These are phyloP conservation scores for Ammopiptanthus mongolicus DNA, from an alignment of 306 rosid genomes.

Conservation along the genomic window DNA sequence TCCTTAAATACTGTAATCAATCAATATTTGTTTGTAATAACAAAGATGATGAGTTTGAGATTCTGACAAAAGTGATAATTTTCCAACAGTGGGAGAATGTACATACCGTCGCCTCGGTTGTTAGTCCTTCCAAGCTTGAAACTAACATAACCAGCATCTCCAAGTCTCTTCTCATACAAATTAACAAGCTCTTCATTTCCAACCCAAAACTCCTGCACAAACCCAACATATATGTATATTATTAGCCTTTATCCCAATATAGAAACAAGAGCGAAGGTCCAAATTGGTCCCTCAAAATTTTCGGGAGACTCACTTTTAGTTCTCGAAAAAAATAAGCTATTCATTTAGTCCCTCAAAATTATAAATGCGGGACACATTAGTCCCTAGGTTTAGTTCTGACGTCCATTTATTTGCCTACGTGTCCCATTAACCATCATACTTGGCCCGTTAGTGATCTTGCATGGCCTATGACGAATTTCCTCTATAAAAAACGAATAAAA, in stretches of 20 bases:
- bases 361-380: too few species aligned
- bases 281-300: too few species aligned
- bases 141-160: slow-evolving; percentile 67
- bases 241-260: background rate
- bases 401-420: too few species aligned
- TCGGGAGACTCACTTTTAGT: too few species aligned
- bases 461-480: too few species aligned
- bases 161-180: slow-evolving; percentile 67
- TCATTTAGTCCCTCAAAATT: too few species aligned
- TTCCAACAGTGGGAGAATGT: background rate
- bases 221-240: background rate
- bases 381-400: too few species aligned
- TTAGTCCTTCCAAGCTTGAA: slow-evolving; percentile 91
- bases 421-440: too few species aligned
- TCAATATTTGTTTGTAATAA: background rate
- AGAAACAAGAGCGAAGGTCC: too few species aligned
- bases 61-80: background rate
- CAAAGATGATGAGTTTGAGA: background rate
- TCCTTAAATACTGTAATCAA: background rate
- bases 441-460: too few species aligned
- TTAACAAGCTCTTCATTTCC: slow-evolving; percentile 81
- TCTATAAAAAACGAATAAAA: too few species aligned
- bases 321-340: too few species aligned
- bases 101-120: slow-evolving; percentile 94
- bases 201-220: slow-evolving; percentile 75